A percentile compares a stretch with the other conserved stretches of the same genome.
Conservation (phyloP, 2,329 filamentous ascomycete genomes). For the Ciborinia camelliae region DNA sequence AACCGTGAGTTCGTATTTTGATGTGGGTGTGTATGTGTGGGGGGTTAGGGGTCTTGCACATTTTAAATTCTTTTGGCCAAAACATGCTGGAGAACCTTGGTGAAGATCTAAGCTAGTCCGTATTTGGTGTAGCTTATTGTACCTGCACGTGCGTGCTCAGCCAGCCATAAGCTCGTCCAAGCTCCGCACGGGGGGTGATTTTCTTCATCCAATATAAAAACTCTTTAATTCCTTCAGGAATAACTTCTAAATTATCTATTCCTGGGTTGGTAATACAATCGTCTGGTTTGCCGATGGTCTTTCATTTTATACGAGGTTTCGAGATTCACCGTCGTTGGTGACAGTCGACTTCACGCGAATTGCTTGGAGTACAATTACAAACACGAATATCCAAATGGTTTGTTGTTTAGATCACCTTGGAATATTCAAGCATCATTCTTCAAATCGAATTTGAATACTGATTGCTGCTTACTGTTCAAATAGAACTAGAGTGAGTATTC, state of each 20-base stretch:
- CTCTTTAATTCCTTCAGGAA: neutral
- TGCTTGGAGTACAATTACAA: too few relatives aligned
- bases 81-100: neutral
- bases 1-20: neutral
- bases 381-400: too few relatives aligned
- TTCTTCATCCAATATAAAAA: neutral
- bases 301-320: neutral
- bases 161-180: neutral
- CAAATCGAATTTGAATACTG: too few relatives aligned
- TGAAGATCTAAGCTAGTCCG: neutral
- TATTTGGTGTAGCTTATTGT: neutral
- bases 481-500: too few relatives aligned
- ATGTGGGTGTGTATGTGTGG: too few relatives aligned
- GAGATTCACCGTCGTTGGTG: neutral
- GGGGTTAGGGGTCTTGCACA: neutral
- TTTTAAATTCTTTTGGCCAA: neutral
- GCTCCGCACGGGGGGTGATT: neutral
- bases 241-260: neutral
- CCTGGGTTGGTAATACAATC: neutral
- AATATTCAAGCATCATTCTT: too few relatives aligned
- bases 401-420: too few relatives aligned
- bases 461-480: too few relatives aligned
- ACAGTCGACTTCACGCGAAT: neutral
- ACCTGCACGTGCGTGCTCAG: neutral
- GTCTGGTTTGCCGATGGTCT: neutral